Conservation (phyloP, 1,284 basidiomycete genomes). For the Irpex lacteus region DNA sequence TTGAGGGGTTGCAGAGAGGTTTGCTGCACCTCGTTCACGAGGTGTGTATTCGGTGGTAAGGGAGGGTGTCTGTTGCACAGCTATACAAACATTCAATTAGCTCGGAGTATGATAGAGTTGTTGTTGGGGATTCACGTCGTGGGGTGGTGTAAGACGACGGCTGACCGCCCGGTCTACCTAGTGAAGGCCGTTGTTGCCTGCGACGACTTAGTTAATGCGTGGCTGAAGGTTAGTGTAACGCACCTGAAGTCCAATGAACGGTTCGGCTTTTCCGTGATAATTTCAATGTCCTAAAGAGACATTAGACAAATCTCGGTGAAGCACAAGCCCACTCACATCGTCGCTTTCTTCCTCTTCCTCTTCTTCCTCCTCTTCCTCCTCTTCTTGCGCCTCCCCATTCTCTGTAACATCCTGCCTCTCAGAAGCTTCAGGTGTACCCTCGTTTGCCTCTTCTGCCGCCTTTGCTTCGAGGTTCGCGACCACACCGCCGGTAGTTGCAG, state of each 20-base stretch:
- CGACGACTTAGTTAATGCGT: not conserved
- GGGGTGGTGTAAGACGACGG: constrained; percentile 36
- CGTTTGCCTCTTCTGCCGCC: constrained; percentile 29
- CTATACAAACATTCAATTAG: constrained; percentile 10
- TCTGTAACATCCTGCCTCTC: constrained; percentile 34
- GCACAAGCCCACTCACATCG: constrained; percentile 35
- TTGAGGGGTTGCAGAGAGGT: constrained; percentile 25
- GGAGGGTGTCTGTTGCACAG: constrained; percentile 47
- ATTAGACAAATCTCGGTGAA: not conserved
- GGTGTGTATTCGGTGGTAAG: constrained; percentile 91
- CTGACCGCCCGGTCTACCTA: constrained; percentile 26
- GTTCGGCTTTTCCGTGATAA: constrained; percentile 71
- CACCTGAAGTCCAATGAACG: constrained; percentile 75
- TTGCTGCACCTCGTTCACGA: constrained; percentile 59
- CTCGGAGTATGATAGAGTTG: not conserved
- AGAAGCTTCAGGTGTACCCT: constrained; percentile 21
- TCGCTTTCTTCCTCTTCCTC: constrained; percentile 38
- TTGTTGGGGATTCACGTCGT: constrained; percentile 29
- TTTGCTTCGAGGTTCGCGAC: constrained; percentile 46
- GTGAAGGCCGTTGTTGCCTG: constrained; percentile 24
- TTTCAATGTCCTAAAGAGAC: constrained; percentile 65
- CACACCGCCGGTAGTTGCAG: constrained; percentile 39
- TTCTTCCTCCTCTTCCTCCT: constrained; percentile 37
- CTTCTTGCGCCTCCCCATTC: constrained; percentile 31
- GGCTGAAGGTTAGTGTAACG: constrained; percentile 17